Conservation (phyloP, 495 filamentous ascomycete genomes). For the Aspergillus bertholletiae region DNA sequence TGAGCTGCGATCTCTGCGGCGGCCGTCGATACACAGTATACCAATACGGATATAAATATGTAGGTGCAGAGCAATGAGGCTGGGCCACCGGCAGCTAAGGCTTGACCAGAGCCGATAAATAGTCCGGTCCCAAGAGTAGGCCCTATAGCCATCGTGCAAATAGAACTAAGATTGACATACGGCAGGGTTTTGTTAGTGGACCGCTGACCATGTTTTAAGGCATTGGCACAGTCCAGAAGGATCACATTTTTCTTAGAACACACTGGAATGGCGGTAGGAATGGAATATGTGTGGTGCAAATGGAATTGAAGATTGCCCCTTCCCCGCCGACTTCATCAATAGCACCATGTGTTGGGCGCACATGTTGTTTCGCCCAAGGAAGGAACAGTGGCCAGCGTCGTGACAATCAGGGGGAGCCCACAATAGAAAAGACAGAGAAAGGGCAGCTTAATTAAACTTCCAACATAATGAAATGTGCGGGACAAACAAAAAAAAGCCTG, state of each 20-base stretch:
- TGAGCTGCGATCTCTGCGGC: conserved; percentile 63
- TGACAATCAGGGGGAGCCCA: background rate
- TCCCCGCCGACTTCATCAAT: background rate
- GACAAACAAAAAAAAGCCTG: background rate
- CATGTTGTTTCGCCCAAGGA: background rate
- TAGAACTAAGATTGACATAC: conserved; percentile 8
- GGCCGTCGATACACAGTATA: conserved; percentile 58
- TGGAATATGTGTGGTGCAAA: background rate
- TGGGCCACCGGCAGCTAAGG: conserved; percentile 38
- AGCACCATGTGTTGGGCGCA: background rate
- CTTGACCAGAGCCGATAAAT: conserved; percentile 38
- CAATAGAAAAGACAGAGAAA: background rate
- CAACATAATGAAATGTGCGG: background rate
- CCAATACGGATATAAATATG: conserved; percentile 48
- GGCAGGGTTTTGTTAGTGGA: background rate
- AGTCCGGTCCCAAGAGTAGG: conserved; percentile 40
- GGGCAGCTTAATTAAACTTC: background rate
- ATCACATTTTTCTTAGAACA: background rate
- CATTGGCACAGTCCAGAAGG: background rate
- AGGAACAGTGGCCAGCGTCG: background rate
- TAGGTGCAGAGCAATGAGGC: conserved; percentile 37
- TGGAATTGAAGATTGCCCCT: background rate
- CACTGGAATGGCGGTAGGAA: background rate
- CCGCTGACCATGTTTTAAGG: background rate
- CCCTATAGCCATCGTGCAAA: conserved; percentile 28